Evolutionary conservation across 1,139 yeast species (phyloP), one percentile per base, ranked within the genome.

Genomic region (Candida pseudoviswanathii): DNA sequence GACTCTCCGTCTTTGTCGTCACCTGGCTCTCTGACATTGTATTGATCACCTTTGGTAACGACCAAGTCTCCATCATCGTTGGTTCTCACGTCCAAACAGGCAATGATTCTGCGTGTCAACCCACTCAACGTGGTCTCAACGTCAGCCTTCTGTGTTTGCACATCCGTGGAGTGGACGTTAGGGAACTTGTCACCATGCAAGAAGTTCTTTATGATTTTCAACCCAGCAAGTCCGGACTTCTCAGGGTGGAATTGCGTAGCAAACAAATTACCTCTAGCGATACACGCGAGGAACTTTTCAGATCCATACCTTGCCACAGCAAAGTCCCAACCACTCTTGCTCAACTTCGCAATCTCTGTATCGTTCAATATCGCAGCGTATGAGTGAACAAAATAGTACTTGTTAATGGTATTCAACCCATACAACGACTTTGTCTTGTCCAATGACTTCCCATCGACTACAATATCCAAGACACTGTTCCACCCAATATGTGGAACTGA

Each of bases 221-320:
- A 72, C 42, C 99, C 99, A 6, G 97, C 96, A 41, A 74, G 66
- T 8, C 99, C 99, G 2, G 97, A 89, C 67, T 94, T 94, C 66
- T 94, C 99, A 5, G 99, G 99, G 68, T 94, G 99, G 68, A 94
- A 94, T 67, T 94, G 99, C 1, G 98, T 94, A 42, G 97, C 96
- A 68, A 94, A 89, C 22, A 92, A 75, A 55, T 90, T 91, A 51
- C 78, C 88, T 60, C 78, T 85, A 25, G 85, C 71, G 29, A 90
- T 67, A 0, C 97, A 95, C n/a, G 98, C 96, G 50, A 94, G 72
- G 59, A 91, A 94, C 47, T 71, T 77, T 66, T 94, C 95, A 25
- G 83, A 75, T 1, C 96, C 96, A 66, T 94, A 94, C 48, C 71
- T 75, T 1, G 95, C 80, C 45, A 80, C 71, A 1, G 92, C 91